These are phyloP conservation scores for Vachellia collinsii DNA, from an alignment of 306 rosid genomes.

Conservation along the genomic window DNA sequence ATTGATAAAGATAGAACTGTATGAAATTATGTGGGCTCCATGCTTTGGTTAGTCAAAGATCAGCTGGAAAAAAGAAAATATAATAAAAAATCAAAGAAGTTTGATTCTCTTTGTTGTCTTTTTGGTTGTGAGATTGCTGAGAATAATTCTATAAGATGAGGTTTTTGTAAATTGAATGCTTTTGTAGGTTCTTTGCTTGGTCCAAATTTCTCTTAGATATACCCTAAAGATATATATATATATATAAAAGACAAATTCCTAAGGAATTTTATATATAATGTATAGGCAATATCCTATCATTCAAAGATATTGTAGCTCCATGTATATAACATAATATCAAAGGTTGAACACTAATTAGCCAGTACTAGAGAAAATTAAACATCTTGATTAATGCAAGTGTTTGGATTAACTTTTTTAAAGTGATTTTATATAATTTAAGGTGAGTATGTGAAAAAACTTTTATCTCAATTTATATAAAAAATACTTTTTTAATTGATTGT, in stretches of 20 bases:
- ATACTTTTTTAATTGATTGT: too few species aligned
- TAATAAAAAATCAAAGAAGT: conserved; percentile 38
- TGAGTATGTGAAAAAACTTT: too few species aligned
- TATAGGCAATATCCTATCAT: not conserved
- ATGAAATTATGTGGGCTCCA: conserved; percentile 48
- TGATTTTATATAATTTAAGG: too few species aligned
- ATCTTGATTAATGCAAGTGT: too few species aligned
- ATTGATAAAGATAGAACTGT: conserved; percentile 20
- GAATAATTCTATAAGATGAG: conserved; percentile 37
- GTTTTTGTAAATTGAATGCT: conserved; percentile 32
- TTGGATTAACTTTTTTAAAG: too few species aligned
- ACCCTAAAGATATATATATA: not conserved
- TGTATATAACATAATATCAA: too few species aligned
- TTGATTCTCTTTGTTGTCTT: conserved; percentile 30
- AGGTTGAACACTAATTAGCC: too few species aligned
- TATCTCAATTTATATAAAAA: too few species aligned
- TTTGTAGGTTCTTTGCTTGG: not conserved
- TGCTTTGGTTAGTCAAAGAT: conserved; percentile 32
- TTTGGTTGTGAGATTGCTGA: not conserved
- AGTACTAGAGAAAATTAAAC: too few species aligned
- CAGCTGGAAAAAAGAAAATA: conserved; percentile 19
- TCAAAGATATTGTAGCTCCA: too few species aligned
- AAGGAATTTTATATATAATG: not conserved
- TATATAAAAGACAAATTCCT: not conserved
- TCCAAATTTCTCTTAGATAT: conserved; percentile 24